Percentiles rank a stretch among this genome's conserved stretches.
Conservation (phyloP, 257 asterid species). For the Apocynum venetum region DNA sequence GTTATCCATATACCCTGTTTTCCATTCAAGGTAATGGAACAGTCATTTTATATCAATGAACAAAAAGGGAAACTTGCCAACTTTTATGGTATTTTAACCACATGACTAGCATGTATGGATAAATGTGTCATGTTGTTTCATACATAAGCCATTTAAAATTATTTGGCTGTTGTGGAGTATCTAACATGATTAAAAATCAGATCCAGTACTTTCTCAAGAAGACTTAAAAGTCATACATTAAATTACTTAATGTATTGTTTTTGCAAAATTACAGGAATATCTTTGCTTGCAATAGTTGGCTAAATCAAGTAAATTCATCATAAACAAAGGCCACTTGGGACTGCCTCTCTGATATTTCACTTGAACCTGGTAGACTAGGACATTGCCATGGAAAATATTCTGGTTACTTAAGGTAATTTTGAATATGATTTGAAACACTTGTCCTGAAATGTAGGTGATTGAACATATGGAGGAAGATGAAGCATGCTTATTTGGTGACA, state of each 20-base stretch:
- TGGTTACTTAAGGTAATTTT: neutral
- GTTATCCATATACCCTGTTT: neutral
- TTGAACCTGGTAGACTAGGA: neutral
- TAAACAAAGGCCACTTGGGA: neutral
- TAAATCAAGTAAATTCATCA: neutral
- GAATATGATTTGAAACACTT: slow-evolving; percentile 6
- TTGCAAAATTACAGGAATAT: neutral
- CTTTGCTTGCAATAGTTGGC: neutral
- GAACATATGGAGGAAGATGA: slow-evolving; percentile 96
- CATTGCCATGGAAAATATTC: neutral
- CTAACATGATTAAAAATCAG: neutral
- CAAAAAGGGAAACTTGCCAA: neutral
- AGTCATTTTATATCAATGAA: neutral
- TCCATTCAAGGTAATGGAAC: neutral
- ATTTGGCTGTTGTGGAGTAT: neutral
- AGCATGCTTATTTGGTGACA: slow-evolving; percentile 70
- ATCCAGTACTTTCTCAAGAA: neutral
- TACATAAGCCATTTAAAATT: neutral
- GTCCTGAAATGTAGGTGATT: slow-evolving; percentile 54
- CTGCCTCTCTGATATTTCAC: neutral
- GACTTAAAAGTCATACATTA: neutral
- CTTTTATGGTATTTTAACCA: neutral
- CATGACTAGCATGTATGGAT: neutral
- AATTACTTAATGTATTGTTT: neutral
- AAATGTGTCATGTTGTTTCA: neutral